Percentiles rank a stretch among this genome's conserved stretches.
Evolutionary conservation across 2,329 filamentous ascomycete species (phyloP).

Genomic region (Cladosporium austrohemisphaericum): DNA sequence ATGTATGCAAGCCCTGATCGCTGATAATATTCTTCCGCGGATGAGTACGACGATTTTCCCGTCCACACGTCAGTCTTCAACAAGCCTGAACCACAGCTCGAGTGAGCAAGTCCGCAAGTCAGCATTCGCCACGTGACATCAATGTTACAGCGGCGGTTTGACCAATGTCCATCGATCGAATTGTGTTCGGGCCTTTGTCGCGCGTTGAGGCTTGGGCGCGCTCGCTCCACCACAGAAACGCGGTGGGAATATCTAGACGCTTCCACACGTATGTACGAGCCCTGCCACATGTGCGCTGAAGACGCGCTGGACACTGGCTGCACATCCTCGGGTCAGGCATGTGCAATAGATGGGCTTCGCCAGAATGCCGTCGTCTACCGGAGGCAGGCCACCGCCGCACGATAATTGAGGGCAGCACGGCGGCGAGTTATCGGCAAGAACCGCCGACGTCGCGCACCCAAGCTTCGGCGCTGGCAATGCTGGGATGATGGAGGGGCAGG

Average conservation of each 20-base stretch:
- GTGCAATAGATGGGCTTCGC: neutral
- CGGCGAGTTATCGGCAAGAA: neutral
- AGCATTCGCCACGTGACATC: constrained; percentile 9
- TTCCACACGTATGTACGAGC: no score
- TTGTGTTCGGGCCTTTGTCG: constrained; percentile 9
- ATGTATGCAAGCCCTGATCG: neutral
- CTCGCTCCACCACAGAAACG: constrained; percentile 6
- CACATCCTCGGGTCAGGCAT: no score
- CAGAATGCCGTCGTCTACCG: neutral
- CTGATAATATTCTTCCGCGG: neutral
- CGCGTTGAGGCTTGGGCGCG: constrained; percentile 12
- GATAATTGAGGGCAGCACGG: constrained; percentile 2
- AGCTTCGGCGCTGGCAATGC: no score
- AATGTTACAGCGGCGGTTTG: constrained; percentile 6
- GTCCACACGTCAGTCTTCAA: constrained; percentile 1
- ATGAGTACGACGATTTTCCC: constrained; percentile 3
- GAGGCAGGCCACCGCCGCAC: neutral
- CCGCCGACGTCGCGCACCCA: neutral
- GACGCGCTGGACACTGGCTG: neutral
- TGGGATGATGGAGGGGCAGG: neutral
- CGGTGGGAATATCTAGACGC: constrained; percentile 6
- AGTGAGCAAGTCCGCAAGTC: no score
- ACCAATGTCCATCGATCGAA: constrained; percentile 4
- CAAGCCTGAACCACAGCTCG: neutral
- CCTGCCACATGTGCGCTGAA: no score